Conservation (phyloP, 352 stramenopile genomes). For the Phytopythium helicoides region DNA sequence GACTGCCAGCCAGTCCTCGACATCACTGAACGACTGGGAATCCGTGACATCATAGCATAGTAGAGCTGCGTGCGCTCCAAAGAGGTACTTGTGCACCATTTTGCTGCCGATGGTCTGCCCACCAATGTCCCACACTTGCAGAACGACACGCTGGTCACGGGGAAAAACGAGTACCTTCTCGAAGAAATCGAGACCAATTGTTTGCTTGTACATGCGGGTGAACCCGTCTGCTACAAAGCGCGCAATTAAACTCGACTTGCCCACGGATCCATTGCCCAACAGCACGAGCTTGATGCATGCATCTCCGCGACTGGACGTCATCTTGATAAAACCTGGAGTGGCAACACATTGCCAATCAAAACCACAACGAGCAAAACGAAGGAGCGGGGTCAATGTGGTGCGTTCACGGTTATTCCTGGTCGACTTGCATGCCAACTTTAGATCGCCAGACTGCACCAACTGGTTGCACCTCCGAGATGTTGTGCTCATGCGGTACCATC, state of each 20-base stretch:
- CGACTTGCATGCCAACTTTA: no score
- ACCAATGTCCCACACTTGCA: slow-evolving; percentile 89
- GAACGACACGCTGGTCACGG: slow-evolving; percentile 66
- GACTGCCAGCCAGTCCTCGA: slow-evolving; percentile 74
- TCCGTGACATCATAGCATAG: slow-evolving; percentile 89
- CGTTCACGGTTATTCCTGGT: no score
- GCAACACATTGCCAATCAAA: neutral
- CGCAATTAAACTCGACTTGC: slow-evolving; percentile 83
- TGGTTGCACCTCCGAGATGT: no score
- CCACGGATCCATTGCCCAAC: slow-evolving; percentile 83
- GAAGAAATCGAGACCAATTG: slow-evolving; percentile 84
- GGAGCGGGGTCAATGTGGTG: no score
- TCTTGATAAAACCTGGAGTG: neutral
- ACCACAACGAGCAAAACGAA: no score
- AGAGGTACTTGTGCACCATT: slow-evolving; percentile 87
- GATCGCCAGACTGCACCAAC: no score
- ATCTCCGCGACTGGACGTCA: slow-evolving; percentile 22
- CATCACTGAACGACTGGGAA: slow-evolving; percentile 76
- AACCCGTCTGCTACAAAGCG: slow-evolving; percentile 85
- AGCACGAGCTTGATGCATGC: slow-evolving; percentile 82
- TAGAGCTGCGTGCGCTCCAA: slow-evolving; percentile 70
- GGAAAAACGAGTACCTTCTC: slow-evolving; percentile 81
- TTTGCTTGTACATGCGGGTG: slow-evolving; percentile 84
- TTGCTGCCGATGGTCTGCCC: slow-evolving; percentile 87
- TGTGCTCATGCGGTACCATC: no score